Evolutionary conservation across 805 yeast species (phyloP), one percentile per base, ranked within the genome.

Genomic region (Myxozyma kluyveri): DNA sequence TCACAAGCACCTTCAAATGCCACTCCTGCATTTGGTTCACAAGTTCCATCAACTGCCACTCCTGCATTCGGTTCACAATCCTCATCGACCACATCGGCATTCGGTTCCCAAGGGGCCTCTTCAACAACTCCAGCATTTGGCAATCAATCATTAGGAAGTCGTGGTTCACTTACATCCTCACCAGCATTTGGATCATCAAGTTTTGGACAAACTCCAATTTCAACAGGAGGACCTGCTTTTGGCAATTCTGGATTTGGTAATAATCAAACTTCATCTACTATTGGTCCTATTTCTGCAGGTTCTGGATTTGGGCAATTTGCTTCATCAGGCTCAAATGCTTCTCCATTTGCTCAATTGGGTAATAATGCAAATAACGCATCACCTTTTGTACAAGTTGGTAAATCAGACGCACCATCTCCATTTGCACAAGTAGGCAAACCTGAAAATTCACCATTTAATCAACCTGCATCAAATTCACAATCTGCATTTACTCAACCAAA

Each of bases 191-290:
- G 37, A 17, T 31, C 46, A 18, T 3, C 31, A 3, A 17, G 44
- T 12, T 26, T 48, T 17, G 41, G 44, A n/a, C 36, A 32, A 12
- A 39, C 24, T 9, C 18, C 32, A 17, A 7, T 21, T 4, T 18
- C 48, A 18, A 23, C 42, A 12, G 23, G 41, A 6, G 33, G 31
- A 26, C 39, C 51, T 23, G 45, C 51, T 12, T 51, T 47, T 29
- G 51, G 51, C 23, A 32, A 44, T 14, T 42, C 51, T 6, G 42
- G 41, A 27, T 51, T 51, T 32, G 56, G 50, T 12, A 23, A 41
- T 17, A 9, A 45, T 5, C 47, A 41, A 19, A 10, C 3, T 24
- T 9, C n/a, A 14, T 10, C 26, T 12, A 38, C 47, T n/a, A 42
- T 48, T 32, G 52, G 46, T 4, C 12, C 31, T 14, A 36, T 36